Percentiles rank a stretch among this genome's conserved stretches.
These are phyloP conservation scores for Cladophialophora chaetospira DNA, from an alignment of 2,329 filamentous ascomycete genomes.

Conservation along the genomic window DNA sequence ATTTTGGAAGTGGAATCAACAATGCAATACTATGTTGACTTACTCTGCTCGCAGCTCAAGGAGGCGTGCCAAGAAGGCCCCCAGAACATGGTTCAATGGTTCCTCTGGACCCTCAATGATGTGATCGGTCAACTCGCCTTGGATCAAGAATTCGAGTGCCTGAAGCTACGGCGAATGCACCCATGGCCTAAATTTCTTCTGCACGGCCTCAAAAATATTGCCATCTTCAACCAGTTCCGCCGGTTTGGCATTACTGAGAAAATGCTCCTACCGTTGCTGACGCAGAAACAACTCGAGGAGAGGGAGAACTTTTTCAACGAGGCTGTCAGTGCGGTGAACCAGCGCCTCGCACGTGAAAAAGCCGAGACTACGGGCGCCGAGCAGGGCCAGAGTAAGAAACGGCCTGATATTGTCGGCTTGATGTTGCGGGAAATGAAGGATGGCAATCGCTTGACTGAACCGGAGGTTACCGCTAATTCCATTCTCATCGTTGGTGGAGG, in stretches of 20 bases:
- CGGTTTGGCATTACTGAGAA: conserved; percentile 14
- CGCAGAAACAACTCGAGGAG: conserved; percentile 14
- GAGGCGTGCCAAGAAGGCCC: not conserved
- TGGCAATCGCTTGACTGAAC: conserved; percentile 65
- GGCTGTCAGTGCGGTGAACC: conserved; percentile 8
- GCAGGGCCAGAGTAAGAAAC: conserved; percentile 68
- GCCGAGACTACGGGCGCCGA: conserved; percentile 39
- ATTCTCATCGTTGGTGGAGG: conserved; percentile 65
- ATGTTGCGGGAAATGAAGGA: conserved; percentile 26
- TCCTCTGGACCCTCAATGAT: conserved; percentile 50
- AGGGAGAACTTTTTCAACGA: conserved; percentile 18
- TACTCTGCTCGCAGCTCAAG: conserved; percentile 17
- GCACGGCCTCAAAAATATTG: conserved; percentile 36
- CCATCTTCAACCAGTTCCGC: conserved; percentile 22
- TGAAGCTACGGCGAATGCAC: conserved; percentile 35
- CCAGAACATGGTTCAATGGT: conserved; percentile 30
- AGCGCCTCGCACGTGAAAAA: conserved; percentile 12
- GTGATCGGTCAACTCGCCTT: conserved; percentile 39
- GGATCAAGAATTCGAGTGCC: conserved; percentile 39
- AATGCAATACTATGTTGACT: conserved; percentile 22
- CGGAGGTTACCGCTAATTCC: conserved; percentile 59
- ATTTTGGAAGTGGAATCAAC: conserved; percentile 42
- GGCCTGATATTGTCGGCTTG: conserved; percentile 19
- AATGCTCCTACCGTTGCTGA: conserved; percentile 14
- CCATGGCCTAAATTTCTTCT: conserved; percentile 35